Evolutionary conservation across 495 filamentous ascomycete genomes (phyloP), one percentile per base, ranked within the genome.

Genomic region (Oleoguttula mirabilis): DNA sequence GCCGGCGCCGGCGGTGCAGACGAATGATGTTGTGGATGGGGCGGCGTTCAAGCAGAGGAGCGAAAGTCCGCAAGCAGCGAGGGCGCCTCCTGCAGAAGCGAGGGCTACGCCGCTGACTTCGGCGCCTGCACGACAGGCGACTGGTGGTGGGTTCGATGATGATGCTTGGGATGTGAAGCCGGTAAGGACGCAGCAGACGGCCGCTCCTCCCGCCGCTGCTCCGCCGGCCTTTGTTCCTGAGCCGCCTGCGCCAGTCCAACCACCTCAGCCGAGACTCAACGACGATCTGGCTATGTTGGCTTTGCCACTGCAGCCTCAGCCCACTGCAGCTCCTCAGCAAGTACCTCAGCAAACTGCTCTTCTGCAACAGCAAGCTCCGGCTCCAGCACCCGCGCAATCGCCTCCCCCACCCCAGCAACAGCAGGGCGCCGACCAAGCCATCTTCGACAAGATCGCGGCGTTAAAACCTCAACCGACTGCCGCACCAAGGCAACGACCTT

Each of bases 161-260:
- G 84, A 95, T 67, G 92, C 92, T 21, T 99, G 90, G 90, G 84
- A 88, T 55, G 79, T 90, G 7, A 95, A 95, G 66, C 84, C 87
- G n/a, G 70, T 83, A n/a, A 84, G 77, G 59, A 73, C 77, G 48
- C 57, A 66, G 47, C 49, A 59, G 22, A 28, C n/a, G n/a, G n/a
- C n/a, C n/a, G n/a, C n/a, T n/a, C n/a, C n/a, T n/a, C n/a, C n/a
- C n/a, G n/a, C n/a, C n/a, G n/a, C n/a, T n/a, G n/a, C n/a, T n/a
- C n/a, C n/a, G n/a, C n/a, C n/a, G n/a, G n/a, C n/a, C n/a, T n/a
- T n/a, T n/a, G n/a, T n/a, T n/a, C n/a, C 17, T 3, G 42, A 45
- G 41, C 16, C 41, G 10, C 34, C 42, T 3, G 21, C n/a, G 20
- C 32, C 36, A 1, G 39, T 23, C 15, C 35, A 25, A 21, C 39